Base-by-base conservation (phyloP, 2,329 filamentous ascomycete species). In the Colletotrichum viniferum region DNA sequence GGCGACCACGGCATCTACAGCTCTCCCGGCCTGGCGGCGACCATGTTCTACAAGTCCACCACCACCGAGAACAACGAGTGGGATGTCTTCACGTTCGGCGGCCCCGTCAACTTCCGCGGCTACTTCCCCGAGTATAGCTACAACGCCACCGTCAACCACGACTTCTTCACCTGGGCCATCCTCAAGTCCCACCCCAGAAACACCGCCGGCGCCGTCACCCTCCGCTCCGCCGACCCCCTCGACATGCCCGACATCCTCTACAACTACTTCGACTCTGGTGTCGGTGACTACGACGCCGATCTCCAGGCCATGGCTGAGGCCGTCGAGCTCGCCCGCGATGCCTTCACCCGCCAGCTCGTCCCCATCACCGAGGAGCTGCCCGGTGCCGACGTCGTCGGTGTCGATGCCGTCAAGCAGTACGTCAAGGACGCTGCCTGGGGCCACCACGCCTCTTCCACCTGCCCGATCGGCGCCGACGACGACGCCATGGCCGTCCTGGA, bases 101-200 rank as follows among this genome's bases (percentile, higher is more conserved):
- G 83, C 8, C 84, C 85, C 1, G 82, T 82, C 60, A 80, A 83
- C 62, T 86, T 86, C 77, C 78, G 79, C 21, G 86, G 85, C 3
- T 87, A 86, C 79, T 86, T 81, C 78, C 85, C 84, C 4, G 80
- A 80, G 5, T 87, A 84, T 76, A 79, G 80, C 52, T 78, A 79
- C 64, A 79, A 80, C 32, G 82, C 82, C 6, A 79, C 81, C 21
- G 77, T 77, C 4, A 78, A 82, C 9, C 84, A 75, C 80, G 84
- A 86, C 74, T 86, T 87, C 80, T 87, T 84, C 83, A 81, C 81
- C 18, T 87, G 85, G 84, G 80, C 83, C 86, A 87, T 89, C 4
- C 86, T 95, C 69, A 93, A 93, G 82, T 88, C 90, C 0, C 92
- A 93, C 79, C 88, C 92, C 0, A 89, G 90, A 68, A 94, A 94